Evolutionary conservation across 805 yeast genomes (phyloP), one percentile per base, ranked within the genome.

Genomic region (Vanderwaltozyma yarrowii): DNA sequence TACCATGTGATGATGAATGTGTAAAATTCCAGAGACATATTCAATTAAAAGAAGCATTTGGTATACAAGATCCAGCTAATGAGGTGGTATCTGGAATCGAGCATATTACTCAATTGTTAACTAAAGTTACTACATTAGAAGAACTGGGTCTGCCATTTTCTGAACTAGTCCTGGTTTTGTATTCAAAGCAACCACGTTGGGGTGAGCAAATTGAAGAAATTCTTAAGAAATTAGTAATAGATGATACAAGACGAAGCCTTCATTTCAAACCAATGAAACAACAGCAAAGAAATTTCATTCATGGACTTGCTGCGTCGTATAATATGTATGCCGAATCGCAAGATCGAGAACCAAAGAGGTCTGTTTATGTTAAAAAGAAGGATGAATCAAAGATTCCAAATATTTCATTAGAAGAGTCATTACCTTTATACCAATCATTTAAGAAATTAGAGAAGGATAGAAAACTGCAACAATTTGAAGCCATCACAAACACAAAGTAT

Each of bases 281-380:
- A 12, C 71, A 76, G 5, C 89, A 83, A 55, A 65, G 96, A 33
- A 65, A 65, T 43, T 85, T 86, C 51, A 60, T 87, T 19, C 89
- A 78, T 51, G 76, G 75, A 36, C 51, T 87, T 30, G 79, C 87
- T 0, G 73, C 67, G 19, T 59, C 74, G 0, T 85, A 65, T 54
- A 64, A 69, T 11, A 49, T 85, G 11, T 76, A 72, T 47, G 66
- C 80, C 0, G 87, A 82, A 49, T 73, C 88, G 2, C 92, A 83
- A 44, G 95, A 84, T 56, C 74, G 73, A 2, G 95, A 85, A 46
- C 95, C 95, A 0, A 67, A 74, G 37, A 60, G 95, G 43, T 73
- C 80, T 10, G 89, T 86, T 0, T 77, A 73, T 45, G 67, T 86
- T n/a, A 60, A 65, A 35, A 56, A 66, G 32, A 51, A 55, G 6